phyloP scores from a whole-genome alignment of 2,329 filamentous ascomycete genomes.

The Gaeumannomyces sp. region DNA sequence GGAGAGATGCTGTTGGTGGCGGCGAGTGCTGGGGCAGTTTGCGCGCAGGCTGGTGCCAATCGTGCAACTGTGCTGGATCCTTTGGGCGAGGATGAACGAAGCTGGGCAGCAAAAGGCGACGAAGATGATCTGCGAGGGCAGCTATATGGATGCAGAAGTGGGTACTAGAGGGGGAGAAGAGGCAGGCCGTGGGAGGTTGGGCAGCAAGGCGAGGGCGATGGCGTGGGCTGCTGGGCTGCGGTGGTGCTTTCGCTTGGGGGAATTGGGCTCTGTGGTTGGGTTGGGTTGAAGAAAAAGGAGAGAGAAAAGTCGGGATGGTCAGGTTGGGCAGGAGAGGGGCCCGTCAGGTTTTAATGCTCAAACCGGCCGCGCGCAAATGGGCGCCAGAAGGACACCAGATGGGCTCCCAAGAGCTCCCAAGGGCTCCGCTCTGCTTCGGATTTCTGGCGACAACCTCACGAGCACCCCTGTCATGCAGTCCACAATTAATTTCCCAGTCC shows the following conservation, averaged over 20 bases:
- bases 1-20: constrained; percentile 2
- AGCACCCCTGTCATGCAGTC: not conserved
- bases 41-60: not conserved
- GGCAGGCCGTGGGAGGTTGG: constrained; percentile 1
- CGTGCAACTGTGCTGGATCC: not conserved
- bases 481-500: constrained; percentile 6
- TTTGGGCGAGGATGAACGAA: not conserved
- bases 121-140: not conserved
- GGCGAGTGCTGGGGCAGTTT: not conserved
- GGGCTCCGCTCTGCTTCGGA: constrained; percentile 4
- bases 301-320: not conserved
- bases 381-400: constrained; percentile 12
- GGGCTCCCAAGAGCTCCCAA: not conserved
- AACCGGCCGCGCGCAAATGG: not conserved
- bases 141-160: not conserved
- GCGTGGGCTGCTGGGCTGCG: not conserved
- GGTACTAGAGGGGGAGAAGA: not conserved
- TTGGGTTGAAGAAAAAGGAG: constrained; percentile 12
- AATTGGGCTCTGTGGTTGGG: constrained; percentile 1
- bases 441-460: constrained; percentile 2
- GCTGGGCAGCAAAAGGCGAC: constrained; percentile 1
- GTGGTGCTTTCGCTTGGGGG: not conserved
- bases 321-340: constrained; percentile 18
- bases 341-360: constrained; percentile 16
- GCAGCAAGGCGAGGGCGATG: not conserved